Base-by-base conservation (phyloP, 345 rosid genomes). In the Toxicodendron radicans region DNA sequence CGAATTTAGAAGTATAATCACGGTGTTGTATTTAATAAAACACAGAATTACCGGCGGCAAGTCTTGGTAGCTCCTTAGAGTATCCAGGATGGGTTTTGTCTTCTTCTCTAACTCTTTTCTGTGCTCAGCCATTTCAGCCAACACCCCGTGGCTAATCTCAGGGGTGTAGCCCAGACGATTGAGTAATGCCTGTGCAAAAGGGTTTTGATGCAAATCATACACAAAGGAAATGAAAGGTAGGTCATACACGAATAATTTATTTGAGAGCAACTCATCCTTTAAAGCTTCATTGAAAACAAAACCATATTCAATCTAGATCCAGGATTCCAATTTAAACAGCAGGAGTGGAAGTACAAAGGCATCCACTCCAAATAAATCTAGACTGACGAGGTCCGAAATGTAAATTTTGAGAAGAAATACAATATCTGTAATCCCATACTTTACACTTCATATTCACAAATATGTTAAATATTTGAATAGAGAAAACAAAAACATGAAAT, bases 21-120 rank as follows among this genome's bases (percentile, higher is more conserved):
- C 16, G 61, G 32, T 51, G 75, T 7, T 23, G 24, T 10, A n/a
- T 70, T 17, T 32, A 62, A 18, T 52, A 33, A 35, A 54, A 61
- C 11, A 58, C 10, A 62, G 10, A 43, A 65, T 81, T 89, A 95
- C 98, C 79, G 98, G 98, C 24, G 98, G 98, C 76, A 95, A 84
- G 82, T 95, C 99, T 76, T 95, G 97, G 87, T 95, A 95, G 84
- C 97, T 92, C 81, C 97, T 87, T 79, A 95, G 77, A 58, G 97
- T 93, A 79, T 93, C 98, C 46, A 90, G 75, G 60, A 95, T 92
- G 38, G 98, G 99, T 66, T 91, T 93, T 3, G 99, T 95, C 86
- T 87, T 89, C 85, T 86, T 95, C 78, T 91, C 97, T 78, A 95
- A 59, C 48, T 95, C 98, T 79, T 90, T 91, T 49, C 88, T 82